Evolutionary conservation across 2,329 filamentous ascomycete genomes (phyloP).

Genomic region (Diaporthe helianthi): DNA sequence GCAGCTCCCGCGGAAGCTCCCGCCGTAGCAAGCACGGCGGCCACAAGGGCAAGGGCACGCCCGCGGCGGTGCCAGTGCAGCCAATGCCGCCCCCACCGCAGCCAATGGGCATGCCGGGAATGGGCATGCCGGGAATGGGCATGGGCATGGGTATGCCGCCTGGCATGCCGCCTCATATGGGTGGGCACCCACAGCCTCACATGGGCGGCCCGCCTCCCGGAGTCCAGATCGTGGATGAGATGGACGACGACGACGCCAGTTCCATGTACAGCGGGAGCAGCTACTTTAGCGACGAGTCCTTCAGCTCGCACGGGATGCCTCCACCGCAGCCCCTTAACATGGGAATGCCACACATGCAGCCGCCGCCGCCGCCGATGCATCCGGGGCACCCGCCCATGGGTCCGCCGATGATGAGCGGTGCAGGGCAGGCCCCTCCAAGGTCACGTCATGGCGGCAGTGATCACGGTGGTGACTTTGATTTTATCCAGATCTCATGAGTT

Average conservation of each 20-base stretch:
- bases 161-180: conserved; percentile 10
- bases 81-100: conserved; percentile 9
- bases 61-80: conserved; percentile 18
- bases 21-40: conserved; percentile 31
- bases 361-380: neutral
- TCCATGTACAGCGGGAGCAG: conserved; percentile 25
- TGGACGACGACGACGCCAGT: conserved; percentile 22
- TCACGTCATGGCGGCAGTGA: too few species aligned
- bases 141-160: conserved; percentile 13
- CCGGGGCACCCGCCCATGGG: too few species aligned
- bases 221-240: conserved; percentile 16
- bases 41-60: neutral
- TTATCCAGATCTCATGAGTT: too few species aligned
- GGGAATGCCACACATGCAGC: conserved; percentile 28
- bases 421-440: too few species aligned
- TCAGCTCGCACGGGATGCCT: conserved; percentile 8
- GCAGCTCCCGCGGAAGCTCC: conserved; percentile 24
- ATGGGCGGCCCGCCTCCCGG: conserved; percentile 8
- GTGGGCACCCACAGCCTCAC: neutral
- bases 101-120: conserved; percentile 10
- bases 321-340: neutral
- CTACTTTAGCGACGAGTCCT: conserved; percentile 26
- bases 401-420: too few species aligned
- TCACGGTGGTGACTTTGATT: too few species aligned
- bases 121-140: neutral